Conservation (phyloP, 768 basidiomycete genomes). For the Myochromella boudieri region DNA sequence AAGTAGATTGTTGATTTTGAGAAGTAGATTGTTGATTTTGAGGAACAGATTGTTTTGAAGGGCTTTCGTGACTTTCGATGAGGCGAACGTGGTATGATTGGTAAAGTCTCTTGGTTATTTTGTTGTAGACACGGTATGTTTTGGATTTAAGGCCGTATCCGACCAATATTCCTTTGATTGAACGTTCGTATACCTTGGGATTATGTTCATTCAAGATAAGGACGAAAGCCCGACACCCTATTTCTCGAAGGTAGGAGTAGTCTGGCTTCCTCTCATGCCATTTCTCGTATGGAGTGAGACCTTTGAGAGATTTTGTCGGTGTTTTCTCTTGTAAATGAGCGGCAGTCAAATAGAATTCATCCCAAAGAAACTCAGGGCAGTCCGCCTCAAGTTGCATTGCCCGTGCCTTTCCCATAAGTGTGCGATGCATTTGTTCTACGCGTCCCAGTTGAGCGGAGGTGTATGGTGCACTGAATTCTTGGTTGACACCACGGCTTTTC, state of each 20-base stretch:
- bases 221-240: slow-evolving; percentile 33
- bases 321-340: slow-evolving; percentile 7
- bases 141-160: slow-evolving; percentile 33
- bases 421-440: slow-evolving; percentile 31
- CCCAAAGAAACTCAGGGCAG: slow-evolving; percentile 24
- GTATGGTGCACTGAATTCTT: slow-evolving; percentile 23
- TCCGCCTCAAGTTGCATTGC: slow-evolving; percentile 23
- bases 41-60: background rate
- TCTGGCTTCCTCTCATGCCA: slow-evolving; percentile 20
- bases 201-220: slow-evolving; percentile 30
- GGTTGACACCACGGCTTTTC: slow-evolving; percentile 6
- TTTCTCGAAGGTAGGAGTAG: slow-evolving; percentile 27
- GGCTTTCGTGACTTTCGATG: slow-evolving; percentile 20
- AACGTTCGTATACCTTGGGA: slow-evolving; percentile 20
- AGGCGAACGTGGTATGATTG: slow-evolving; percentile 23
- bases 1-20: background rate
- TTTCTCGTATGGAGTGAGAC: slow-evolving; percentile 20
- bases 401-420: slow-evolving; percentile 22
- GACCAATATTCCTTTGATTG: slow-evolving; percentile 34
- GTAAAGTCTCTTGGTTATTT: slow-evolving; percentile 10
- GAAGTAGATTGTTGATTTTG: background rate
- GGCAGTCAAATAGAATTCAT: slow-evolving; percentile 25
- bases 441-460: slow-evolving; percentile 33
- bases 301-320: background rate
- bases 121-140: slow-evolving; percentile 30